Base-by-base conservation (phyloP, 2,329 filamentous ascomycete genomes). In the Cladophialophora bantiana region DNA sequence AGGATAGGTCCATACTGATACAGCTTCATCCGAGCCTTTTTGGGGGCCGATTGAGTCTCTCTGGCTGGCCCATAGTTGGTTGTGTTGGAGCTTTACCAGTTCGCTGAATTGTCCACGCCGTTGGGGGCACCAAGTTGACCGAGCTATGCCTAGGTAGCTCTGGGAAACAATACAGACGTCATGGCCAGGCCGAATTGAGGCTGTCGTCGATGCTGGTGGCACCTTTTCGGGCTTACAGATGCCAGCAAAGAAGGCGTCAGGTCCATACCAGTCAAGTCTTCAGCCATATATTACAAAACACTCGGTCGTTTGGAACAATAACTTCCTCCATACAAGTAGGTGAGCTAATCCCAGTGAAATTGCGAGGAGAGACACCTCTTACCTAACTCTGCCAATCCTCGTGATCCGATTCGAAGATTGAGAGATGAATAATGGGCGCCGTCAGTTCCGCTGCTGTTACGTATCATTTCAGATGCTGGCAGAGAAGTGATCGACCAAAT, bases 31-130 rank as follows among this genome's bases (percentile, higher is more conserved):
- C 32, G 55, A 40, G 35, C 34, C 20, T 5, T 38, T 38, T 31
- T 61, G 45, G 59, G 59, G 45, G 59, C 59, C 42, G 35, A 60
- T 18, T 13, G 45, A 55, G 53, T 20, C 12, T 50, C 6, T 59
- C 12, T 31, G n/a, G 57, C 13, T 12, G 31, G 32, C 31, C 18
- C 40, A 36, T 59, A 40, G 57, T 50, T 59, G 57, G 40, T 18
- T 40, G 26, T 31, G 56, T 20, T 40, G 56, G 38, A 40, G 36
- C 38, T n/a, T 38, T 34, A 45, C 32, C 38, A 31, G 42, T 42
- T 5, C 13, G 15, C 42, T 7, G 2, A 48, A 20, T 20, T 38
- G 36, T 38, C 26, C 26, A 26, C 26, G 3, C 26, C 26, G 26
- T 26, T 26, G 26, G 26, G 2, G 26, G 26, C 26, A 26, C 26